Evolutionary conservation across 805 yeast species (phyloP).

Genomic region (Teunomyces atbi): DNA sequence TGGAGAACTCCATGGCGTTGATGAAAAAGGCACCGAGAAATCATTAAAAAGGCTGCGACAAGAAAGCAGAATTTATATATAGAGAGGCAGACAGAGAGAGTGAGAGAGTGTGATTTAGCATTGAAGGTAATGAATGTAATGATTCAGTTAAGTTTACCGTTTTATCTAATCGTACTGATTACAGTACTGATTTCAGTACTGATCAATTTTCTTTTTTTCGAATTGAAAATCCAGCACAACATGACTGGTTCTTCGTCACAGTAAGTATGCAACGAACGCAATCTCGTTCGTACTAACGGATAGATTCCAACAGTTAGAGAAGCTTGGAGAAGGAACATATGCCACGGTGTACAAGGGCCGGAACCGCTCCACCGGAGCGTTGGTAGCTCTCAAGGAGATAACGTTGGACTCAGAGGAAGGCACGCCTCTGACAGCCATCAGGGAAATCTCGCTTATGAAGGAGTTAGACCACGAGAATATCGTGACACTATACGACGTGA

Average conservation of each 20-base stretch:
- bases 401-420: conserved; percentile 96
- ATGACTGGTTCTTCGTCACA: conserved; percentile 46
- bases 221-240: conserved; percentile 1
- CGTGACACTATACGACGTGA: conserved; percentile 89
- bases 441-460: conserved; percentile 94
- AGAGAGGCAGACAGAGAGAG: not conserved
- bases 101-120: not conserved
- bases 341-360: conserved; percentile 98
- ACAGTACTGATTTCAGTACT: not conserved
- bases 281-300: not conserved
- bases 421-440: conserved; percentile 95
- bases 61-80: too few species aligned
- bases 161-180: not conserved
- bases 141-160: too few species aligned
- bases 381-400: conserved; percentile 94
- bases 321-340: conserved; percentile 92
- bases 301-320: conserved; percentile 61
- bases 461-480: conserved; percentile 92
- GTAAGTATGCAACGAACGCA: conserved; percentile 26
- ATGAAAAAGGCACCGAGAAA: conserved; percentile 69
- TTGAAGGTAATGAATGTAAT: not conserved
- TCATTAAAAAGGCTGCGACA: conserved; percentile 41
- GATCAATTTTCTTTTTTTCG: not conserved
- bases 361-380: conserved; percentile 79
- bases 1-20: conserved; percentile 71